Evolutionary conservation across 176 grass and related monocot genomes (phyloP), one percentile per base, ranked within the genome.

Genomic region (Tillandsia leiboldiana): DNA sequence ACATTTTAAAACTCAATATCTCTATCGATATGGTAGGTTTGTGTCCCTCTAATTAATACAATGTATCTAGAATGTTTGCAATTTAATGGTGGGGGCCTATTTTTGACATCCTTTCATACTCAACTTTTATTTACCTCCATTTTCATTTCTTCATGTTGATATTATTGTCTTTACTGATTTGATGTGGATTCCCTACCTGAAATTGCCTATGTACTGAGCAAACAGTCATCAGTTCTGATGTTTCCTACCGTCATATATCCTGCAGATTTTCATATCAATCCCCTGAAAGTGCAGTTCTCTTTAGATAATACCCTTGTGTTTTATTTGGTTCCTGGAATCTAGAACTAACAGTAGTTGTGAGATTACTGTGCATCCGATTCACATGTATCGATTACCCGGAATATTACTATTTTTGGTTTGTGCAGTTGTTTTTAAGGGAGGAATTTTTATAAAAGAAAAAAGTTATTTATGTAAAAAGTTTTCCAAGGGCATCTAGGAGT

Each of bases 171-270:
- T 61, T 61, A 61, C 22, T 20, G 56, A 10, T 61, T 72, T 58
- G 64, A 76, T 80, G 65, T 73, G 80, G 42, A 70, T 76, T 87
- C 73, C 56, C 72, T 69, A 79, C 51, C 51, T 75, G 22, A 83
- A 14, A 13, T 50, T 56, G 49, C 69, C 72, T 64, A 22, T 64
- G 49, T 72, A 13, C 3, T 72, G 28, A 68, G 72, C 23, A 76
- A 72, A 12, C 72, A 77, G 49, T 59, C 50, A 67, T 76, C 54
- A 42, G 48, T 50, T 53, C 0, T 33, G 6, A 69, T 56, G 54
- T 15, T 59, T 61, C 23, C 68, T 23, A 65, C 9, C 66, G 71
- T 80, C 76, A 20, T 48, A 52, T 20, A n/a, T 57, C 69, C 80
- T 73, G 77, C 67, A 65, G 77, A 70, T 80, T 73, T 64, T 56